phyloP scores from a whole-genome alignment of 225 moss, liverwort and hornwort genomes.

The Pleurozium schreberi region DNA sequence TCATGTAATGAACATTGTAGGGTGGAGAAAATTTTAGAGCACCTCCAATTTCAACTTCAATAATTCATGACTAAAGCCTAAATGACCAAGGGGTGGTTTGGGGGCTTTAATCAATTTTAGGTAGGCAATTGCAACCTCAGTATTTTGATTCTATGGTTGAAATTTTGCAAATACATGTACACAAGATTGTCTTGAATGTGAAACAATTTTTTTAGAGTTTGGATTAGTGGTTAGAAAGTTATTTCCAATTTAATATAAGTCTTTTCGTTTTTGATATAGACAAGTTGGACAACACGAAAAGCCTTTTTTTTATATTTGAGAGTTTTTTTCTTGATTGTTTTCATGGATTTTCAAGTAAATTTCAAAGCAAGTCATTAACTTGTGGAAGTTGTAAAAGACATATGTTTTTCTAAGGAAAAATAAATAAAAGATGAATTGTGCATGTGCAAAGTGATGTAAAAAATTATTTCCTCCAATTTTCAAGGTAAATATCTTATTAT shows the following conservation, averaged over 20 bases:
- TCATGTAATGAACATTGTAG: not conserved
- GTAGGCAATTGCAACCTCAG: too few relatives aligned
- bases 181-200: not conserved
- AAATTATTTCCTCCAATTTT: not conserved
- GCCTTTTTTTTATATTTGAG: not conserved
- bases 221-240: not conserved
- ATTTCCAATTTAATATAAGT: not conserved
- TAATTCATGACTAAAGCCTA: not conserved
- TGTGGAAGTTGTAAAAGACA: too few relatives aligned
- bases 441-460: not conserved
- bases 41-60: not conserved
- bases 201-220: not conserved
- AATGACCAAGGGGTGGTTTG: rapidly evolving
- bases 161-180: not conserved
- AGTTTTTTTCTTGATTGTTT: not conserved
- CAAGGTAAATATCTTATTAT: not conserved
- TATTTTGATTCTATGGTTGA: rapidly evolving
- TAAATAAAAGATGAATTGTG: too few relatives aligned
- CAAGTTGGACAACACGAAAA: not conserved
- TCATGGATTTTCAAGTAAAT: not conserved
- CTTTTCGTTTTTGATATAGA: not conserved
- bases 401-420: not conserved
- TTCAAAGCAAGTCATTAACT: not conserved
- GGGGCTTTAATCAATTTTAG: not conserved
- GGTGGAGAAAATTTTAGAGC: not conserved